Conservation (phyloP, 768 basidiomycete genomes). For the Boletales sp. region DNA sequence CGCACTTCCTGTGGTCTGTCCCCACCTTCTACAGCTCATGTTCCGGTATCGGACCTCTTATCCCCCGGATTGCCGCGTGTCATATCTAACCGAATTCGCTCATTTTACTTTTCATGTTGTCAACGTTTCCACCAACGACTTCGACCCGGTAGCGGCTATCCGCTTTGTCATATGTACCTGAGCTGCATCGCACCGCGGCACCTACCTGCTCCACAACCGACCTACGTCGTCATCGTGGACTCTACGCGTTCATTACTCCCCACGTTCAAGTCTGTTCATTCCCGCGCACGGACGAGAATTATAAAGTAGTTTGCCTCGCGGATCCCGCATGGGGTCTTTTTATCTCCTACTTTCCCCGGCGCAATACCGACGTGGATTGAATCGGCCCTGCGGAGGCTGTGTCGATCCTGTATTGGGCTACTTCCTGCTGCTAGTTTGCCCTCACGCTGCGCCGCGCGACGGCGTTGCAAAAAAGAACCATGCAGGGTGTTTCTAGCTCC, state of each 20-base stretch:
- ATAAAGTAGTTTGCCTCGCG: constrained; percentile 23
- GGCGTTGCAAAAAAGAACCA: background rate
- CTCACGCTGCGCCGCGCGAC: constrained; percentile 14
- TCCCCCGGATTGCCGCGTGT: constrained; percentile 16
- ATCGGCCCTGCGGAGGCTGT: constrained; percentile 14
- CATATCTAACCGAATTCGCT: constrained; percentile 25
- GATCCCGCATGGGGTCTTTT: constrained; percentile 23
- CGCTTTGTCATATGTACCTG: constrained; percentile 18
- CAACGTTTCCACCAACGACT: constrained; percentile 2
- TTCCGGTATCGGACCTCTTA: constrained; percentile 24
- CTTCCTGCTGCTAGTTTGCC: background rate
- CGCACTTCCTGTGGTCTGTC: constrained; percentile 11
- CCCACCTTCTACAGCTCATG: constrained; percentile 6
- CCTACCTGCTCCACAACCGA: constrained; percentile 1
- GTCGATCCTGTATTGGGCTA: constrained; percentile 3
- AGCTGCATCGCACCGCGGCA: constrained; percentile 16
- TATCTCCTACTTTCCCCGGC: constrained; percentile 11
- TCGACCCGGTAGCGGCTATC: constrained; percentile 7
- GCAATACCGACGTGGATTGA: constrained; percentile 15
- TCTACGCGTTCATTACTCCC: constrained; percentile 9
- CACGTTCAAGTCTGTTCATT: constrained; percentile 24
- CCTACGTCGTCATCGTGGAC: constrained; percentile 21
- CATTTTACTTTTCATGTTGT: background rate
- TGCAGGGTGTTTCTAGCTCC: background rate
- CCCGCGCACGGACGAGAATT: constrained; percentile 20